A percentile compares a stretch with the other conserved stretches of the same genome.
phyloP scores from a whole-genome alignment of 768 basidiomycete genomes.

The Suillus placidus region DNA sequence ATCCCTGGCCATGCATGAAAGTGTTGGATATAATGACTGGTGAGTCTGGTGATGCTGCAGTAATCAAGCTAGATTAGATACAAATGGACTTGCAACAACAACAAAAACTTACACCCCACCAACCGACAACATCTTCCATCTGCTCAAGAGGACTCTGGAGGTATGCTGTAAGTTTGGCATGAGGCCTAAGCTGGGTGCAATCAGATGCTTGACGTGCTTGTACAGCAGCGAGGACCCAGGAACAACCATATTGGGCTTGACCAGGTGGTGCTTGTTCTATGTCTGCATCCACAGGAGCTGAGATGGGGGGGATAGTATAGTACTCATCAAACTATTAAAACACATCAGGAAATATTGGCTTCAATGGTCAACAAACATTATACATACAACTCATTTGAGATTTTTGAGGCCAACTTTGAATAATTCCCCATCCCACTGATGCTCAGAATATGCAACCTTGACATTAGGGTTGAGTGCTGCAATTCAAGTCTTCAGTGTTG shows the following conservation, averaged over 20 bases:
- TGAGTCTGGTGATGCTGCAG: neutral
- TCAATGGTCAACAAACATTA: too few relatives aligned
- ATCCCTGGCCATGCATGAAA: slow-evolving; percentile 18
- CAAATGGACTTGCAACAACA: slow-evolving; percentile 3
- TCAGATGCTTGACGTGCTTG: slow-evolving; percentile 3
- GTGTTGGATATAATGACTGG: slow-evolving; percentile 20
- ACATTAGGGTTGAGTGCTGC: slow-evolving; percentile 5
- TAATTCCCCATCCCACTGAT: neutral
- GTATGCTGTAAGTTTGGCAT: neutral
- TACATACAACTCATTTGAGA: neutral
- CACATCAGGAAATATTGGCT: neutral
- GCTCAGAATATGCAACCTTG: slow-evolving; percentile 5
- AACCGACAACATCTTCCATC: slow-evolving; percentile 3
- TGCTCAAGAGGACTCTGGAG: slow-evolving; percentile 9
- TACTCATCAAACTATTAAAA: neutral
- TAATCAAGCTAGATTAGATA: slow-evolving; percentile 6
- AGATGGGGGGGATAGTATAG: neutral
- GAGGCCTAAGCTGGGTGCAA: neutral
- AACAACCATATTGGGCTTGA: neutral
- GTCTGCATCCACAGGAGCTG: neutral
- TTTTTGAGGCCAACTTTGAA: neutral
- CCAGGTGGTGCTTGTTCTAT: neutral
- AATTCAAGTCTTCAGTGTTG: too few relatives aligned
- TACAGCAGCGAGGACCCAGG: slow-evolving; percentile 3
- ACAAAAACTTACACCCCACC: slow-evolving; percentile 11